phyloP scores from a whole-genome alignment of 2,329 filamentous ascomycete genomes.

The Aspergillus pseudoglaucus region DNA sequence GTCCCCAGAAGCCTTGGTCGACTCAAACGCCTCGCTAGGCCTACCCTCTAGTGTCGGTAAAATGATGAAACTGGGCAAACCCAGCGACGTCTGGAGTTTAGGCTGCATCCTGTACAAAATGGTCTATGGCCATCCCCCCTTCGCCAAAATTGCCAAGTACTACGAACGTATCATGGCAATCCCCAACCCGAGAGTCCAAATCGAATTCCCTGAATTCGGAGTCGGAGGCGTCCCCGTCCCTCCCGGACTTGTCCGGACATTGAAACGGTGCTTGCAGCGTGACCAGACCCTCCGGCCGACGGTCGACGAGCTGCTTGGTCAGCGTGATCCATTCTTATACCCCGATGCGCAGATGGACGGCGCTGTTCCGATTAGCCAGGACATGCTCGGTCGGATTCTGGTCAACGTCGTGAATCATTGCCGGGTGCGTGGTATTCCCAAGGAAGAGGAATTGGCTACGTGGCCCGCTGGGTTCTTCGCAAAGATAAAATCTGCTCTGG shows the following conservation, averaged over 20 bases:
- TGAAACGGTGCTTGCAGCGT: constrained; percentile 54
- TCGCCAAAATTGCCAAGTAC: constrained; percentile 82
- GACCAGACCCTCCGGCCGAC: constrained; percentile 53
- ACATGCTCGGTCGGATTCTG: constrained; percentile 55
- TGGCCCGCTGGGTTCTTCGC: constrained; percentile 45
- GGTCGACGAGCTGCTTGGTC: constrained; percentile 49
- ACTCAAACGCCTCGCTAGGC: constrained; percentile 64
- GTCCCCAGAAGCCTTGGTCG: constrained; percentile 89
- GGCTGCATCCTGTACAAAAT: constrained; percentile 97
- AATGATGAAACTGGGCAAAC: constrained; percentile 92
- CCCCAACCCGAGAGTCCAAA: constrained; percentile 43
- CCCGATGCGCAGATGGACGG: constrained; percentile 46
- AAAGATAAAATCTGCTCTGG: constrained; percentile 41
- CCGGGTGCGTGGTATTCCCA: constrained; percentile 49
- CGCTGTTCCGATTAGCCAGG: constrained; percentile 48
- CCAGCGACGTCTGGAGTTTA: constrained; percentile 91
- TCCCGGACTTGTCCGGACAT: constrained; percentile 48
- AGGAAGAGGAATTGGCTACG: constrained; percentile 48
- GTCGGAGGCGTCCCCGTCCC: constrained; percentile 48
- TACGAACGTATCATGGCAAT: constrained; percentile 67
- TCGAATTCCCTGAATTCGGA: constrained; percentile 41
- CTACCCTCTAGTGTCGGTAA: constrained; percentile 49
- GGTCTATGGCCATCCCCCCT: constrained; percentile 94
- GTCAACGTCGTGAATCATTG: constrained; percentile 56
- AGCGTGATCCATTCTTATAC: constrained; percentile 53